A percentile compares a stretch with the other conserved stretches of the same genome.
Evolutionary conservation across 1,284 basidiomycete genomes (phyloP).

Genomic region (Ustilago hordei): DNA sequence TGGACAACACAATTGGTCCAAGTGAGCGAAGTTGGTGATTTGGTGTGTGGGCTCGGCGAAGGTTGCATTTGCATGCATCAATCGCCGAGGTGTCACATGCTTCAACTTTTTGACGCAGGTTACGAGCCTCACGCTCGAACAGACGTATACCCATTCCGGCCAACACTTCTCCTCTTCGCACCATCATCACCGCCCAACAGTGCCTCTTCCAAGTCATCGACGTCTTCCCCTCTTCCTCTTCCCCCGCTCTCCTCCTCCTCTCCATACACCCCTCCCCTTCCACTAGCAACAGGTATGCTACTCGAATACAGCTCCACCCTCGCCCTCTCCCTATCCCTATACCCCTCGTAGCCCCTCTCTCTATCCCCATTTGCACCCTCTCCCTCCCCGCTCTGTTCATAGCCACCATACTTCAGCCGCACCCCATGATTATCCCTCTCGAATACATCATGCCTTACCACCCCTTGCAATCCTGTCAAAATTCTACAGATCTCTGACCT

Average conservation of each 20-base stretch:
- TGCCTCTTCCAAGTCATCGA: slow-evolving; percentile 37
- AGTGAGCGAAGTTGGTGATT: too few relatives aligned
- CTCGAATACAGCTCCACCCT: slow-evolving; percentile 25
- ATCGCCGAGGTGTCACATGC: too few relatives aligned
- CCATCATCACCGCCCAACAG: slow-evolving; percentile 24
- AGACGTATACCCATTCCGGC: slow-evolving; percentile 35
- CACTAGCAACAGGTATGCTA: slow-evolving; percentile 19
- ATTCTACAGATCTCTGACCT: slow-evolving; percentile 50
- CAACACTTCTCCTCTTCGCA: slow-evolving; percentile 23
- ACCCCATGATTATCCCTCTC: slow-evolving; percentile 38
- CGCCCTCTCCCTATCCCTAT: slow-evolving; percentile 1
- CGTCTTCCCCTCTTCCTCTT: slow-evolving; percentile 8
- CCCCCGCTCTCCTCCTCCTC: slow-evolving; percentile 13
- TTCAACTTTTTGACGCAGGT: slow-evolving; percentile 3
- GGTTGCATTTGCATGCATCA: too few relatives aligned
- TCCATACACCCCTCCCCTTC: slow-evolving; percentile 5
- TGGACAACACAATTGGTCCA: too few relatives aligned
- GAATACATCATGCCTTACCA: slow-evolving; percentile 42
- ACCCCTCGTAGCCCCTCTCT: not conserved
- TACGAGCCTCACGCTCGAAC: slow-evolving; percentile 7
- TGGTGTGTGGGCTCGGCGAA: too few relatives aligned
- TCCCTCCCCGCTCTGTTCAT: slow-evolving; percentile 4
- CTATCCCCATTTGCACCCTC: slow-evolving; percentile 3
- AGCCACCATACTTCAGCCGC: slow-evolving; percentile 26
- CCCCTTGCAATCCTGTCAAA: slow-evolving; percentile 43